These are phyloP conservation scores for Leishmania tarentolae DNA, from an alignment of 208 protist species.

Conservation along the genomic window DNA sequence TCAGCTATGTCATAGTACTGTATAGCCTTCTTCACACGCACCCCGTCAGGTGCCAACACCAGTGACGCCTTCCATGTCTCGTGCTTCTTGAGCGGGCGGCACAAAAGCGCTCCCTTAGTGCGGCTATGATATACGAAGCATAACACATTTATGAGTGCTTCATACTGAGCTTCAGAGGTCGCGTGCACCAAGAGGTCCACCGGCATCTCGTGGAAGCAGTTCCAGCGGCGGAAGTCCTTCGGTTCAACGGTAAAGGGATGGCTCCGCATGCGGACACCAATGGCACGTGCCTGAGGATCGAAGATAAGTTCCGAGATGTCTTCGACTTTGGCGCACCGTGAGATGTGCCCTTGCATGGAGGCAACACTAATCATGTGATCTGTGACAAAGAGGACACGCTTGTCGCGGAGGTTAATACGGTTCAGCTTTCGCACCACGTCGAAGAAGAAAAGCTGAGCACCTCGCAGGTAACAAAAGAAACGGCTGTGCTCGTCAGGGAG, in stretches of 20 bases:
- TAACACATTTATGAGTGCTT: slow-evolving; percentile 18
- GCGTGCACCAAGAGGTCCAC: slow-evolving; percentile 42
- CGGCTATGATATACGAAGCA: slow-evolving; percentile 14
- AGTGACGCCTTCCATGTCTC: slow-evolving; percentile 32
- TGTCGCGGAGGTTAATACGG: slow-evolving; percentile 9
- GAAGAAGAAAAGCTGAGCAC: slow-evolving; percentile 35
- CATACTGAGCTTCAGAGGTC: slow-evolving; percentile 7
- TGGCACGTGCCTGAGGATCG: slow-evolving; percentile 8
- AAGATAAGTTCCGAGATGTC: slow-evolving; percentile 40
- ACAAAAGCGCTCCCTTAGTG: slow-evolving; percentile 20
- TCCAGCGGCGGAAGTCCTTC: neutral
- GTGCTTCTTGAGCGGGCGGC: slow-evolving; percentile 7
- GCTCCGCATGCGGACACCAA: slow-evolving; percentile 41
- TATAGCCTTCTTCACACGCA: slow-evolving; percentile 34
- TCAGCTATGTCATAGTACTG: slow-evolving; percentile 2
- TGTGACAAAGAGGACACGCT: slow-evolving; percentile 44
- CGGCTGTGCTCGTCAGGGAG: slow-evolving; percentile 3
- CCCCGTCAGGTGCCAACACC: slow-evolving; percentile 39
- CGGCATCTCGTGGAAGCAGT: slow-evolving; percentile 47
- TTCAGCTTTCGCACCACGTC: slow-evolving; percentile 28
- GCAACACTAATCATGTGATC: slow-evolving; percentile 45
- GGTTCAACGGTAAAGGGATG: slow-evolving; percentile 28
- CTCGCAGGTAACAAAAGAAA: slow-evolving; percentile 26
- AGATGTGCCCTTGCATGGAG: slow-evolving; percentile 16
- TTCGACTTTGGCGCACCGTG: slow-evolving; percentile 41